Conservation (phyloP, 2,329 filamentous ascomycete species). For the Zymoseptoria tritici region DNA sequence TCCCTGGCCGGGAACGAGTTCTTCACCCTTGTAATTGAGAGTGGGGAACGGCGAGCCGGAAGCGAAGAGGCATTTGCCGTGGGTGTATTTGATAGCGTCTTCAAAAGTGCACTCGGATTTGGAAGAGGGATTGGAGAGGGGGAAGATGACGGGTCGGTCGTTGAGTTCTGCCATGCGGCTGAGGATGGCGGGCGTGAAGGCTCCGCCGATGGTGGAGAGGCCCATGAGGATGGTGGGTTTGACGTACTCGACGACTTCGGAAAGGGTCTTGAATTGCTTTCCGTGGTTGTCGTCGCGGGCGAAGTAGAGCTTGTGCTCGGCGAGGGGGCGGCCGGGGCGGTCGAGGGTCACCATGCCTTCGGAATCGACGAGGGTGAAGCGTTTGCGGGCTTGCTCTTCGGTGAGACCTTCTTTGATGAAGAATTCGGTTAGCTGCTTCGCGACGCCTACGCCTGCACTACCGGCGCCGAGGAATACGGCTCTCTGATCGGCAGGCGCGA, state of each 20-base stretch:
- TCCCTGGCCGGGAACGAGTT: constrained; percentile 51
- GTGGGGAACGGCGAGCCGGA: constrained; percentile 87
- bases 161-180: constrained; percentile 53
- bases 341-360: constrained; percentile 81
- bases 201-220: constrained; percentile 85
- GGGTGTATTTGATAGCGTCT: constrained; percentile 82
- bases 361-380: constrained; percentile 97
- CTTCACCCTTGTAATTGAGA: constrained; percentile 42
- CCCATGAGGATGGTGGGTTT: constrained; percentile 92
- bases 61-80: constrained; percentile 86
- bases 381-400: constrained; percentile 76
- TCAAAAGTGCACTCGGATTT: constrained; percentile 98
- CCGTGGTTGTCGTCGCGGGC: constrained; percentile 58
- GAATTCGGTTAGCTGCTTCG: constrained; percentile 95
- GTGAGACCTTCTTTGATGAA: constrained; percentile 87
- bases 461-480: constrained; percentile 95
- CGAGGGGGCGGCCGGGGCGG: constrained; percentile 76
- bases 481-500: constrained; percentile 81
- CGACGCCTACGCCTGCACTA: constrained; percentile 91
- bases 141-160: constrained; percentile 71
- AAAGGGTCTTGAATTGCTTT: constrained; percentile 65
- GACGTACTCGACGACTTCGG: constrained; percentile 89
- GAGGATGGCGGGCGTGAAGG: constrained; percentile 84
- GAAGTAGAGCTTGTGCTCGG: constrained; percentile 71
- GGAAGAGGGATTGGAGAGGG: constrained; percentile 88